phyloP scores from a whole-genome alignment of 208 protist genomes.

The Phytomonas sp. region DNA sequence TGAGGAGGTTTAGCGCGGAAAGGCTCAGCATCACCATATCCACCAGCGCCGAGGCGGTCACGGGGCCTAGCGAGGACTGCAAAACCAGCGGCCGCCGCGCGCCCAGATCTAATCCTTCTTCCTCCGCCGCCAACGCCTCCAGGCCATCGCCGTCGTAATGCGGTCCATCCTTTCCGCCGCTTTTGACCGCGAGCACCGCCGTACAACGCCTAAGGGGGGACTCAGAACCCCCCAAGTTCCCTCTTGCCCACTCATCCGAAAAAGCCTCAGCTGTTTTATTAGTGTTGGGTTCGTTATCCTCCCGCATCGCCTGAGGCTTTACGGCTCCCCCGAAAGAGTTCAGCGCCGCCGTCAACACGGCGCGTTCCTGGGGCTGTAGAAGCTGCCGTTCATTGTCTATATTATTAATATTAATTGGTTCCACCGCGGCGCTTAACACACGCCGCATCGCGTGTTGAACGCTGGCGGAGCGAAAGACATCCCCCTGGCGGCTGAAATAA shows the following conservation, averaged over 20 bases:
- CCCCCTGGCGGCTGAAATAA: constrained; percentile 9
- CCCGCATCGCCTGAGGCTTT: too few species aligned
- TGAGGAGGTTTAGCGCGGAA: constrained; percentile 29
- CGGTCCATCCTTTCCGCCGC: constrained; percentile 2
- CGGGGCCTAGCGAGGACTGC: constrained; percentile 39
- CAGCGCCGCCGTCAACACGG: constrained; percentile 21
- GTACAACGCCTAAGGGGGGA: constrained; percentile 10
- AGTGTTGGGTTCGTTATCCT: too few species aligned
- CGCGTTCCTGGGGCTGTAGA: too few species aligned
- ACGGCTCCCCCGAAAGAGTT: constrained; percentile 32
- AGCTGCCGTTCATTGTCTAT: not conserved
- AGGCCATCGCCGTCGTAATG: constrained; percentile 1
- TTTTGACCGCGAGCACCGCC: constrained; percentile 12
- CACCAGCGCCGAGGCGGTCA: constrained; percentile 37
- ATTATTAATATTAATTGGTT: not conserved
- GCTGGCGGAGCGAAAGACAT: constrained; percentile 34
- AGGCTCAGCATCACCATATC: constrained; percentile 70
- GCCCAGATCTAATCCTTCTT: constrained; percentile 18
- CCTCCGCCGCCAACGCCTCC: constrained; percentile 15
- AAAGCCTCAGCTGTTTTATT: not conserved
- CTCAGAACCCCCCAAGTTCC: not conserved
- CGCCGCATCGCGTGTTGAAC: constrained; percentile 49
- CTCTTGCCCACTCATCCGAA: not conserved
- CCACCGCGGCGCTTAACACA: constrained; percentile 38
- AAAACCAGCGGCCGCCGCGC: constrained; percentile 24